A percentile compares a stretch with the other conserved stretches of the same genome.
phyloP scores from a whole-genome alignment of 805 yeast species.

The Candida hungchunana region DNA sequence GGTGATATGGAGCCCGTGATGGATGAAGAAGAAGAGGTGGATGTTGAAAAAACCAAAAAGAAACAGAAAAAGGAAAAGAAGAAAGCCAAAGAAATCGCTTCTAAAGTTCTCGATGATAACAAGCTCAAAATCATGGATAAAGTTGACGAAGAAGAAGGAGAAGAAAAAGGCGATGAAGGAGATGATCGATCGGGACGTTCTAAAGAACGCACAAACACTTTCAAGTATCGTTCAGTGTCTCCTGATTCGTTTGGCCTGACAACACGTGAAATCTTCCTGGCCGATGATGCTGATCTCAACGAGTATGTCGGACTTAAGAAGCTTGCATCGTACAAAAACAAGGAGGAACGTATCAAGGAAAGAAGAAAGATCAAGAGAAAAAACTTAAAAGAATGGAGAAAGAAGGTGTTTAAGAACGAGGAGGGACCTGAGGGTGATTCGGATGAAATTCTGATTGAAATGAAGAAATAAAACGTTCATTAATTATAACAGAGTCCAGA shows the following conservation, averaged over 20 bases:
- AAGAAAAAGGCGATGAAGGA: too few species aligned
- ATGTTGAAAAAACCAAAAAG: slow-evolving; percentile 52
- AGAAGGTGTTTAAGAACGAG: slow-evolving; percentile 66
- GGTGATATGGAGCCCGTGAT: slow-evolving; percentile 57
- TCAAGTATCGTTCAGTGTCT: slow-evolving; percentile 90
- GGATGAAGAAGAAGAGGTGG: slow-evolving; percentile 53
- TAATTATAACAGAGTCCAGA: too few species aligned
- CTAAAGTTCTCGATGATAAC: slow-evolving; percentile 72
- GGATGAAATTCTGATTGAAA: slow-evolving; percentile 24
- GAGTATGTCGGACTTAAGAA: slow-evolving; percentile 84
- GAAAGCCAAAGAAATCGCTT: slow-evolving; percentile 62
- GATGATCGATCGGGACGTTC: too few species aligned
- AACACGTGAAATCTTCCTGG: slow-evolving; percentile 81
- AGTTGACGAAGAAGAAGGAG: slow-evolving; percentile 55
- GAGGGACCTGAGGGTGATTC: slow-evolving; percentile 36
- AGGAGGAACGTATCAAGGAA: slow-evolving; percentile 69
- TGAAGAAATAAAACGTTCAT: too few species aligned
- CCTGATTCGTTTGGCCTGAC: slow-evolving; percentile 89
- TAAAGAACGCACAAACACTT: slow-evolving; percentile 42
- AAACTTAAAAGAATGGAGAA: slow-evolving; percentile 86
- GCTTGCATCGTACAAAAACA: slow-evolving; percentile 86
- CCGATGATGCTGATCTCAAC: slow-evolving; percentile 84
- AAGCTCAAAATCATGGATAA: slow-evolving; percentile 62
- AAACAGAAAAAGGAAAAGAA: slow-evolving; percentile 58
- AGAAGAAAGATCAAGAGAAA: slow-evolving; percentile 80